A percentile compares a stretch with the other conserved stretches of the same genome.
These are phyloP conservation scores for Diacronema lutheri DNA, from an alignment of 78 protist genomes.

Conservation along the genomic window DNA sequence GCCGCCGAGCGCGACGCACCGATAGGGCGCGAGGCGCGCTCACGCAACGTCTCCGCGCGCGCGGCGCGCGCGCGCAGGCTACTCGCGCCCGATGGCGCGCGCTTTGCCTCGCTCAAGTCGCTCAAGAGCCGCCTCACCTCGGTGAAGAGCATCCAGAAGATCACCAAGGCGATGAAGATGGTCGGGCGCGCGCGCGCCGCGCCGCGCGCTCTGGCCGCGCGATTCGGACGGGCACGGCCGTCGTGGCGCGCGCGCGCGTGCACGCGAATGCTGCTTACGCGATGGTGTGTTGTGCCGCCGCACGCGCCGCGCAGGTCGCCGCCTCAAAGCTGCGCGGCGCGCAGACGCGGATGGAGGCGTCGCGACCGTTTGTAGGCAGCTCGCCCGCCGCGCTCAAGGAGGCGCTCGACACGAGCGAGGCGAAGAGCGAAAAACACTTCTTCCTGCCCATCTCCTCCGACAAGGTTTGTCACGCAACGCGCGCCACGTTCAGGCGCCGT, in stretches of 20 bases:
- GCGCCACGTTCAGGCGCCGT: too few species aligned
- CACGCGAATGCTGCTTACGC: too few species aligned
- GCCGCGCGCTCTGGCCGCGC: too few species aligned
- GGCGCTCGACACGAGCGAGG: not conserved
- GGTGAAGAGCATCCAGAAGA: constrained; percentile 41
- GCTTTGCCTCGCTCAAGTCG: not conserved
- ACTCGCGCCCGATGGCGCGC: too few species aligned
- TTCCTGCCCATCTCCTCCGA: constrained; percentile 30
- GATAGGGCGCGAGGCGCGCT: too few species aligned
- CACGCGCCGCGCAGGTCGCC: not conserved
- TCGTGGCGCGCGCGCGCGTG: too few species aligned
- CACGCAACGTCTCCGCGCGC: too few species aligned
- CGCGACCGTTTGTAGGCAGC: not conserved
- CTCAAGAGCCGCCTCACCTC: constrained; percentile 37
- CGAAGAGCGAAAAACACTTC: not conserved
- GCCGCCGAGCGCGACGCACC: too few species aligned
- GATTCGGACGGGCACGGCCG: too few species aligned
- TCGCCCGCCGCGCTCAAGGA: not conserved
- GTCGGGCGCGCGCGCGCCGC: not conserved
- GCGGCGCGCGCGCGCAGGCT: too few species aligned
- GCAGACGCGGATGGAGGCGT: not conserved
- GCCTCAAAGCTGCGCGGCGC: constrained; percentile 54
- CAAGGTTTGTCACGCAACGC: too few species aligned
- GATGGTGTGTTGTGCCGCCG: too few species aligned
- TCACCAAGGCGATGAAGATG: constrained; percentile 66